Evolutionary conservation across 2,329 filamentous ascomycete species (phyloP), one percentile per base, ranked within the genome.

Genomic region (Botrytis tulipae): DNA sequence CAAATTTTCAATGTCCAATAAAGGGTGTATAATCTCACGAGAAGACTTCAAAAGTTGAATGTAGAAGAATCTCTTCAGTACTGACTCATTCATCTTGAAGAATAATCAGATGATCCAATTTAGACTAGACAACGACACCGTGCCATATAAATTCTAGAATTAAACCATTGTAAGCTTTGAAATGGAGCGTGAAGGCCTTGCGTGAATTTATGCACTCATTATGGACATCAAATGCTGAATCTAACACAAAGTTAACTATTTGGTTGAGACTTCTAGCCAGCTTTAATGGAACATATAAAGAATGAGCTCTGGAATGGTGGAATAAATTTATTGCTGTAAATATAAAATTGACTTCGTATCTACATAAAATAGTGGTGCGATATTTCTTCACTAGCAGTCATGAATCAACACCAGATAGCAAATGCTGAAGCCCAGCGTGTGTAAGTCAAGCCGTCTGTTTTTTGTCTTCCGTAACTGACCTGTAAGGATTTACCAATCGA

Each of bases 11-110:
- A 16, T 9, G 14, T 42, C 1, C 14, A 29, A 18, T 29, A 29
- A 29, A 29, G 14, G n/a, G n/a, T 29, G n/a, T 29, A 8, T 18
- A 18, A 3, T 8, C 51, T 54, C 14, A 54, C 3, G 51, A 54
- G 5, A 54, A 54, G n/a, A 54, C 25, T 29, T 54, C 14, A 29
- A 29, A 8, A 54, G 51, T 29, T 18, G n/a, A 29, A 54, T 18
- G 3, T 1, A 54, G 25, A 0, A 18, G 1, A 18, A 54, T 8
- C 0, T 29, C n/a, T 8, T 0, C n/a, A 54, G 3, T 54, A 29
- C 6, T 3, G 1, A 18, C 12, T 29, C 6, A 29, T 54, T 54
- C 14, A 9, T 29, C 14, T 8, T 6, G 7, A 29, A 54, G 1
- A 9, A 8, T 29, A 3, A 29, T 18, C n/a, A 18, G 16, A 54